Evolutionary conservation across 805 yeast species (phyloP), one percentile per base, ranked within the genome.

Genomic region (Cyberlindnera euphorbiiphila): DNA sequence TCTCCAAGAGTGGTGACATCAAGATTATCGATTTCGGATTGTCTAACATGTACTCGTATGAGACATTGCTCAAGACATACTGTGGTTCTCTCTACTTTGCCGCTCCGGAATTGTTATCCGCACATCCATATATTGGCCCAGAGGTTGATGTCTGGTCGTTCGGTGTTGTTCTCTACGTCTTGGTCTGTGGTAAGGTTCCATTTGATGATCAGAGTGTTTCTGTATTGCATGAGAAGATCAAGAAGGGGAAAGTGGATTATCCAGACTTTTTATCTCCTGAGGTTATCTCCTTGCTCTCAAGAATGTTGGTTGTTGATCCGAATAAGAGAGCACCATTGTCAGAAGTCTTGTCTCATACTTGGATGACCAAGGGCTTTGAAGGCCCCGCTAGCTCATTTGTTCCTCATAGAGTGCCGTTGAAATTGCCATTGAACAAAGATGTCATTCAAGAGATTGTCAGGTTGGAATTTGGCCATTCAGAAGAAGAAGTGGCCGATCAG

Each of bases 101-200:
- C 1, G 98, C 99, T 0, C 99, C 99, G 0, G 99, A 93, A 61
- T 70, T 93, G 49, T 68, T 93, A 37, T 84, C 85, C 42, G 98
- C 98, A 1, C 79, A 78, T 49, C 97, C 96, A 1, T 93, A 93
- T 54, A 69, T 75, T 25, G 99, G 98, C 0, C 98, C 98, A 1
- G 98, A 93, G 60, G 96, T 93, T 32, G 98, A 93, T 60, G 81
- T 93, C 14, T 93, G 98, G 98, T 86, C 96, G 2, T 91, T 89
- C 68, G 98, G 98, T 47, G 95, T 93, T 22, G 98, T 93, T 0
- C 65, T 93, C 34, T 93, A 87, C 56, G 99, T 93, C 7, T 69
- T 93, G 43, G 96, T 93, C 2, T 89, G 97, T 60, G 99, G 99
- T 38, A 89, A 87, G 59, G 98, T 93, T 11, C 99, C 99, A 8